Conservation (phyloP, 768 basidiomycete genomes). For the Kwoniella sp. region DNA sequence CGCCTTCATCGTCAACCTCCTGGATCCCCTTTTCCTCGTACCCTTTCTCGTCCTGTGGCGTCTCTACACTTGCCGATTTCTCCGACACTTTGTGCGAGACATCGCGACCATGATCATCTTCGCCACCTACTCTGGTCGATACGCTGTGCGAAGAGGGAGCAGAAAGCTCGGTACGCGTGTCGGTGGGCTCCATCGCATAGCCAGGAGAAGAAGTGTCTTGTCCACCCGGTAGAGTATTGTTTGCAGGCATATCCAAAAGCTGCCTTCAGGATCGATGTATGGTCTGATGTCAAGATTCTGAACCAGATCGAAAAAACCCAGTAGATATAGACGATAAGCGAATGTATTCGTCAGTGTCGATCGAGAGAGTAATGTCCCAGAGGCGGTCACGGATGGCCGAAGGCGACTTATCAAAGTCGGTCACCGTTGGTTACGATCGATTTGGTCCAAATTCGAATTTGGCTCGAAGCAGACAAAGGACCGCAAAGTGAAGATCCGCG, state of each 20-base stretch:
- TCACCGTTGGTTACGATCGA: background rate
- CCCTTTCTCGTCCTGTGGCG: background rate
- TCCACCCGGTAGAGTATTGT: background rate
- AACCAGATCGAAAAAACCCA: background rate
- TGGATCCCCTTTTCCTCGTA: constrained; percentile 41
- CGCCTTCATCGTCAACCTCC: constrained; percentile 43
- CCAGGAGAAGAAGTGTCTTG: background rate
- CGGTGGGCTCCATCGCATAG: background rate
- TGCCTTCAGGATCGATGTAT: background rate
- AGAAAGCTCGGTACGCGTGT: constrained; percentile 2
- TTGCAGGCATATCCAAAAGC: background rate
- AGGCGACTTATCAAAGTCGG: background rate
- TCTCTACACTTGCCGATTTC: background rate
- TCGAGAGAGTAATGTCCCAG: background rate
- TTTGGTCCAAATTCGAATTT: background rate
- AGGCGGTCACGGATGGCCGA: background rate
- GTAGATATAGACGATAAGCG: too few species aligned
- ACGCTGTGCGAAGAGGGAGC: constrained; percentile 15
- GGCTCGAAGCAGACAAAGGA: background rate
- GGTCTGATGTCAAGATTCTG: background rate
- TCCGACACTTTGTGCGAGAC: background rate
- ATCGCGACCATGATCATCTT: constrained; percentile 13
- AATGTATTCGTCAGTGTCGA: background rate
- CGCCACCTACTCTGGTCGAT: constrained; percentile 21
- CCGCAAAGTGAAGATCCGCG: too few species aligned